These are phyloP conservation scores for Thyridium curvatum DNA, from an alignment of 2,329 filamentous ascomycete species.

Conservation along the genomic window DNA sequence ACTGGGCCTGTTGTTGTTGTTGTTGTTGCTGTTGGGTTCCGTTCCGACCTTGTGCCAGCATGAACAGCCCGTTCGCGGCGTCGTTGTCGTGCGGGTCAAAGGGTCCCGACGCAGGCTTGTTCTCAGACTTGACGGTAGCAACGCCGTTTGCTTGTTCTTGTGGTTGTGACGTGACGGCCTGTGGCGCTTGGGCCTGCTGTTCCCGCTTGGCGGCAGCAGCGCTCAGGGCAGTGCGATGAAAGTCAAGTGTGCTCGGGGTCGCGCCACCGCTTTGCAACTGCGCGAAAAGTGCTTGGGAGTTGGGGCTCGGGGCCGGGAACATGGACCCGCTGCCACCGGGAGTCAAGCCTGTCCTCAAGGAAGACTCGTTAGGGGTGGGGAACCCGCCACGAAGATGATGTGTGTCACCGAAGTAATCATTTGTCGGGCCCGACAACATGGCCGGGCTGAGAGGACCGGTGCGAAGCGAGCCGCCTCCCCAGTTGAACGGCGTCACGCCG, in stretches of 20 bases:
- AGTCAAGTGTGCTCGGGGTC: constrained; percentile 87
- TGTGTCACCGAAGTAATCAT: constrained; percentile 83
- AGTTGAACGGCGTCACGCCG: constrained; percentile 69
- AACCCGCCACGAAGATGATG: constrained; percentile 76
- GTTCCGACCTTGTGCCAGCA: constrained; percentile 70
- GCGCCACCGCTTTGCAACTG: constrained; percentile 74
- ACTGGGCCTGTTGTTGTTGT: constrained; percentile 40
- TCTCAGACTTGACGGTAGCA: constrained; percentile 36
- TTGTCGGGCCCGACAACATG: constrained; percentile 83
- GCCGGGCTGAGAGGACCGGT: constrained; percentile 93
- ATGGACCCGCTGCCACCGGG: constrained; percentile 94
- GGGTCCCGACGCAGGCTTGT: constrained; percentile 51
- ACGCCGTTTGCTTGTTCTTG: constrained; percentile 40
- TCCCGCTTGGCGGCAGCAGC: constrained; percentile 63
- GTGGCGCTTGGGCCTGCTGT: constrained; percentile 33
- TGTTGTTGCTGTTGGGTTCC: constrained; percentile 44
- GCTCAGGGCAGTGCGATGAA: constrained; percentile 85
- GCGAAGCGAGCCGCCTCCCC: constrained; percentile 77
- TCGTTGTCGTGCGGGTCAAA: constrained; percentile 91
- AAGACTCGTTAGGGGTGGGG: constrained; percentile 94
- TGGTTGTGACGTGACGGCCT: constrained; percentile 42
- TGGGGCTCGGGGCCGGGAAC: constrained; percentile 89
- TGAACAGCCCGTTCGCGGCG: constrained; percentile 87
- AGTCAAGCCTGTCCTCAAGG: constrained; percentile 81
- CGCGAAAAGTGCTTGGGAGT: constrained; percentile 75